phyloP scores from a whole-genome alignment of 768 basidiomycete species.

The Albatrellus ellisii region DNA sequence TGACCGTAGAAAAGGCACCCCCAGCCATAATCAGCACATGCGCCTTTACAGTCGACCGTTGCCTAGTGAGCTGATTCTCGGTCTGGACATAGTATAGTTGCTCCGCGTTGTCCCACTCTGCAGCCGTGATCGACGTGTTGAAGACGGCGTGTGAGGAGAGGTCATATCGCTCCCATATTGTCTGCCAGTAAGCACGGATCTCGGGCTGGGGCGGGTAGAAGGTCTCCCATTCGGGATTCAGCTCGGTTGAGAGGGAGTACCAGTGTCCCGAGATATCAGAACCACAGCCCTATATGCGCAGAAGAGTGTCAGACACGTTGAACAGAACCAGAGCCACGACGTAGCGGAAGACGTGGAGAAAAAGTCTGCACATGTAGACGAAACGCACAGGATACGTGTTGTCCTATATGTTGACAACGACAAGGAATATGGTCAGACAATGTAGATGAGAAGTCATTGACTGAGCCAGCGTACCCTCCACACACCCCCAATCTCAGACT shows the following conservation, averaged over 20 bases:
- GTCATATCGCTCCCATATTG: conserved; percentile 12
- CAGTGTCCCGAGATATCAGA: conserved; percentile 17
- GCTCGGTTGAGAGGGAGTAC: conserved; percentile 19
- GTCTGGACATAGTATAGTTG: conserved; percentile 19
- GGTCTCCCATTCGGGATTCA: conserved; percentile 17
- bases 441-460: too few species aligned
- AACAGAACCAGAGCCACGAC: not conserved
- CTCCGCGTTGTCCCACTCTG: conserved; percentile 17
- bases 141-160: conserved; percentile 15
- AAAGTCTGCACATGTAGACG: too few species aligned
- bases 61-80: conserved; percentile 8
- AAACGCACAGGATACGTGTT: conserved; percentile 20
- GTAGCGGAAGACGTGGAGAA: too few species aligned
- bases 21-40: conserved; percentile 20
- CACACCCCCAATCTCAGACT: conserved; percentile 17
- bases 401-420: conserved; percentile 5
- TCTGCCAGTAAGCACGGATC: conserved; percentile 18
- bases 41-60: conserved; percentile 12
- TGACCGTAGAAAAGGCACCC: conserved; percentile 16
- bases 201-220: conserved; percentile 18
- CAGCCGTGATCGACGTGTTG: conserved; percentile 18
- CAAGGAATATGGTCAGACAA: too few species aligned
- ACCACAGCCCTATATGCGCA: conserved; percentile 16
- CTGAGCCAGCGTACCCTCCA: conserved; percentile 19
- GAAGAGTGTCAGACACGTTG: not conserved